Conservation (phyloP, 208 protist species). For the Trypanosomatidae sp. region DNA sequence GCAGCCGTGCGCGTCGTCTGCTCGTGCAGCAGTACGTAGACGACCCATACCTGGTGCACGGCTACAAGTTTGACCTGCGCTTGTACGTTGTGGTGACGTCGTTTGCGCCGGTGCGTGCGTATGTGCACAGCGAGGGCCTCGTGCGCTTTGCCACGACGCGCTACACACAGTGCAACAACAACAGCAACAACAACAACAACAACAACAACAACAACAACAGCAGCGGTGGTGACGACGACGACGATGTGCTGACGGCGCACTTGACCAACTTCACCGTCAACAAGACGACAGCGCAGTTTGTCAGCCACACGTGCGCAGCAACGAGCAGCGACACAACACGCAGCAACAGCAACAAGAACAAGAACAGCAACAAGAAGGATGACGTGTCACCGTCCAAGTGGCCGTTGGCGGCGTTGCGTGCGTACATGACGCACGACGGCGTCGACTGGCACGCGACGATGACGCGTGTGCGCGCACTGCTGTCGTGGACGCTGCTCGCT, state of each 20-base stretch:
- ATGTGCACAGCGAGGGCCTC: slow-evolving; percentile 79
- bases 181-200: neutral
- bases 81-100: slow-evolving; percentile 87
- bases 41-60: slow-evolving; percentile 65
- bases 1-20: slow-evolving; percentile 2
- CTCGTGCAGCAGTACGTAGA: slow-evolving; percentile 69
- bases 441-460: slow-evolving; percentile 44
- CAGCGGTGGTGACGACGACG: too few relatives aligned
- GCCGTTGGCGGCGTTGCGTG: slow-evolving; percentile 24
- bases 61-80: slow-evolving; percentile 89
- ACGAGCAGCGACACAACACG: neutral
- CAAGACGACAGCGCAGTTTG: slow-evolving; percentile 44
- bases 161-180: slow-evolving; percentile 11
- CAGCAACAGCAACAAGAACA: neutral
- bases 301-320: slow-evolving; percentile 1
- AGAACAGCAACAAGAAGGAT: slow-evolving; percentile 8
- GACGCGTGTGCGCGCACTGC: slow-evolving; percentile 39
- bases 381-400: slow-evolving; percentile 28
- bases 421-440: slow-evolving; percentile 16
- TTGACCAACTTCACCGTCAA: slow-evolving; percentile 89
- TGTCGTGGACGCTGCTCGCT: slow-evolving; percentile 57
- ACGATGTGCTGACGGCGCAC: slow-evolving; percentile 31
- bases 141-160: slow-evolving; percentile 74
- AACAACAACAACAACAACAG: neutral
- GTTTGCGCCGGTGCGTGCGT: slow-evolving; percentile 64